phyloP scores from a whole-genome alignment of 768 basidiomycete species.

The Kwoniella dendrophila region DNA sequence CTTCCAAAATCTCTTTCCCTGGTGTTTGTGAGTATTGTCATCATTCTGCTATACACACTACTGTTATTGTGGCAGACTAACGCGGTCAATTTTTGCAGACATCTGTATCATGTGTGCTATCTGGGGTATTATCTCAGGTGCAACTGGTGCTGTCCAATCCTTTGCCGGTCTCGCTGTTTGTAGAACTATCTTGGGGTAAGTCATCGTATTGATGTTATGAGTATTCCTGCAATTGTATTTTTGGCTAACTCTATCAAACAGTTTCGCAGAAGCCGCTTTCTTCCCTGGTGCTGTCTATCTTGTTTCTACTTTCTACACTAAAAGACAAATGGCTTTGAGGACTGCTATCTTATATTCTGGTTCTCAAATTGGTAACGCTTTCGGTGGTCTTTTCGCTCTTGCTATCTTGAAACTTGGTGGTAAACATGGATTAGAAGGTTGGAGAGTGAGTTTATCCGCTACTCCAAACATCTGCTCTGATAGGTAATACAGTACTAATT shows the following conservation, averaged over 20 bases:
- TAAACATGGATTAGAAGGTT: constrained; percentile 48
- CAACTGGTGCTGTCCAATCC: constrained; percentile 44
- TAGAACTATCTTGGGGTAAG: constrained; percentile 31
- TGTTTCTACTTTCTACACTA: constrained; percentile 43
- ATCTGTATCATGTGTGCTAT: constrained; percentile 41
- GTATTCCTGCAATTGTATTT: constrained; percentile 7
- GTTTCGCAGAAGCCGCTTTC: constrained; percentile 41
- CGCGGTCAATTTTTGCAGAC: constrained; percentile 6
- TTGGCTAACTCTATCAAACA: background rate
- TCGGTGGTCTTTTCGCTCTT: constrained; percentile 50
- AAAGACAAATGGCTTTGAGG: constrained; percentile 44
- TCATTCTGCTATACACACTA: too few relatives aligned
- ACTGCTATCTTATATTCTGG: constrained; percentile 47
- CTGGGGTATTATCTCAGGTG: constrained; percentile 46
- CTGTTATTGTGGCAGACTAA: background rate
- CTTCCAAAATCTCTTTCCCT: constrained; percentile 42
- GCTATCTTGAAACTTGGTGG: constrained; percentile 48
- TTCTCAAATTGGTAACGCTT: constrained; percentile 46
- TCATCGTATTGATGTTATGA: constrained; percentile 19
- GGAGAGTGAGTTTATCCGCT: constrained; percentile 33
- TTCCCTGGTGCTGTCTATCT: constrained; percentile 47
- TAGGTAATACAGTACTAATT: background rate
- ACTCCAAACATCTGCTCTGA: background rate
- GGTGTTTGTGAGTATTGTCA: constrained; percentile 33
- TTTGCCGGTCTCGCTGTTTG: constrained; percentile 44